A percentile compares a stretch with the other conserved stretches of the same genome.
phyloP scores from a whole-genome alignment of 2,329 filamentous ascomycete species.

The Pseudogymnoascus sp. region DNA sequence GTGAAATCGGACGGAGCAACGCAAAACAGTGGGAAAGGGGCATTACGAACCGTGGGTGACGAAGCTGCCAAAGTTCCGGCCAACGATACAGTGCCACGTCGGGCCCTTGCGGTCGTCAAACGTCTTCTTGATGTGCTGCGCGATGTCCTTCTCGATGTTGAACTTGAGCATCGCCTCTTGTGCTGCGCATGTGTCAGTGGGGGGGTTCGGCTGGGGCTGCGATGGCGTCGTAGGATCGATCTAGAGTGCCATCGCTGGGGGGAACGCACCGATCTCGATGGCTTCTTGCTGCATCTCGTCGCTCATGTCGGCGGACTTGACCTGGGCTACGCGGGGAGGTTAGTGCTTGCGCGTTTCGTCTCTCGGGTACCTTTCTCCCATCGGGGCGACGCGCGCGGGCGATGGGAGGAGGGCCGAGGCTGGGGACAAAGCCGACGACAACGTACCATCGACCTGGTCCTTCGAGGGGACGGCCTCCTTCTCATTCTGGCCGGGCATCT shows the following conservation, averaged over 20 bases:
- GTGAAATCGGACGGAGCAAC: background rate
- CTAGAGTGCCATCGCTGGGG: slow-evolving; percentile 44
- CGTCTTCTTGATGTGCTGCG: slow-evolving; percentile 94
- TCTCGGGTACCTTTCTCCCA: background rate
- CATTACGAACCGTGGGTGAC: slow-evolving; percentile 78
- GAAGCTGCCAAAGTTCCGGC: slow-evolving; percentile 97
- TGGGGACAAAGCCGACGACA: background rate
- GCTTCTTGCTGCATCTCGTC: slow-evolving; percentile 96
- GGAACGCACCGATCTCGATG: slow-evolving; percentile 81
- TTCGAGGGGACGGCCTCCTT: slow-evolving; percentile 4
- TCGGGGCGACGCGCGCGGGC: slow-evolving; percentile 10
- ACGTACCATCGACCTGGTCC: slow-evolving; percentile 29
- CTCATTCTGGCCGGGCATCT: slow-evolving; percentile 25
- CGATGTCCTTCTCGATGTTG: slow-evolving; percentile 82
- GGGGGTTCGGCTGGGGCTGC: background rate
- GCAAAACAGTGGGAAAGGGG: background rate
- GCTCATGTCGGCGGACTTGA: slow-evolving; percentile 98
- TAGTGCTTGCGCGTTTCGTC: background rate
- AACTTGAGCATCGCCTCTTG: slow-evolving; percentile 66
- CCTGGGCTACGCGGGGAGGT: slow-evolving; percentile 57
- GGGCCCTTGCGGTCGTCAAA: slow-evolving; percentile 96
- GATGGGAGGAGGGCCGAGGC: background rate
- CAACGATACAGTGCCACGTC: slow-evolving; percentile 99
- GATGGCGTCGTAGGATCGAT: slow-evolving; percentile 43
- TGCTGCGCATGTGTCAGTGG: slow-evolving; percentile 40